Percentiles rank a stretch among this genome's conserved stretches.
Conservation (phyloP, 495 filamentous ascomycete genomes). For the Friedmanniomyces simplex region DNA sequence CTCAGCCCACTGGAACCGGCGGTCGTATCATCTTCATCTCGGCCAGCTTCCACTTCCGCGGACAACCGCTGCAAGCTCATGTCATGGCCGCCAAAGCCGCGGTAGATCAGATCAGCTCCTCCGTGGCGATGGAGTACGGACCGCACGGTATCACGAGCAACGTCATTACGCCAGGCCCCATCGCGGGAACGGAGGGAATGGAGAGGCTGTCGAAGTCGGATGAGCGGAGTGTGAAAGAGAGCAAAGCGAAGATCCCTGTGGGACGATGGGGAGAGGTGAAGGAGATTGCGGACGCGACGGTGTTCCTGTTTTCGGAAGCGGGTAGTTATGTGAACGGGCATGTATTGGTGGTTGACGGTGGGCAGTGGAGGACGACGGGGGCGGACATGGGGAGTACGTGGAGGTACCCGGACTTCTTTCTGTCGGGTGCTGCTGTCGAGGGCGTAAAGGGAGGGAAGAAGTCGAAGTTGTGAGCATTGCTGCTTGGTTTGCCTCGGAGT, state of each 20-base stretch:
- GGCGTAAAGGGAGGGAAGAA: conserved; percentile 53
- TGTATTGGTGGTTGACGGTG: conserved; percentile 67
- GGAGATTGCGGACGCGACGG: conserved; percentile 87
- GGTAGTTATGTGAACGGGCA: conserved; percentile 78
- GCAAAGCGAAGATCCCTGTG: conserved; percentile 44
- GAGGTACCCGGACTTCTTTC: conserved; percentile 55
- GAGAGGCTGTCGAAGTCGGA: conserved; percentile 31
- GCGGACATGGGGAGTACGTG: conserved; percentile 24
- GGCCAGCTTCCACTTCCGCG: conserved; percentile 82
- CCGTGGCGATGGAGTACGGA: conserved; percentile 74
- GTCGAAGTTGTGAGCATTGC: conserved; percentile 45
- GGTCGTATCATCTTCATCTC: conserved; percentile 83
- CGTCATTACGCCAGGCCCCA: conserved; percentile 72
- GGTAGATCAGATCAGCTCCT: conserved; percentile 69
- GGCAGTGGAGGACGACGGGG: conserved; percentile 51
- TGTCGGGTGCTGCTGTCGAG: conserved; percentile 43
- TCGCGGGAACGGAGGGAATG: conserved; percentile 52
- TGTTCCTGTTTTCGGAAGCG: conserved; percentile 73
- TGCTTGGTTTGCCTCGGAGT: background rate
- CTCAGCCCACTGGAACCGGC: conserved; percentile 44
- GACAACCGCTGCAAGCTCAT: conserved; percentile 73
- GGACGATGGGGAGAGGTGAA: conserved; percentile 68
- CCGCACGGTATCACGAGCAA: conserved; percentile 84
- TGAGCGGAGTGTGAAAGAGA: conserved; percentile 27
- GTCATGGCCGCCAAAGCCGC: conserved; percentile 84